Percentiles rank a stretch among this genome's conserved stretches.
Evolutionary conservation across 257 asterid species (phyloP).

Genomic region (Solanum peruvianum): DNA sequence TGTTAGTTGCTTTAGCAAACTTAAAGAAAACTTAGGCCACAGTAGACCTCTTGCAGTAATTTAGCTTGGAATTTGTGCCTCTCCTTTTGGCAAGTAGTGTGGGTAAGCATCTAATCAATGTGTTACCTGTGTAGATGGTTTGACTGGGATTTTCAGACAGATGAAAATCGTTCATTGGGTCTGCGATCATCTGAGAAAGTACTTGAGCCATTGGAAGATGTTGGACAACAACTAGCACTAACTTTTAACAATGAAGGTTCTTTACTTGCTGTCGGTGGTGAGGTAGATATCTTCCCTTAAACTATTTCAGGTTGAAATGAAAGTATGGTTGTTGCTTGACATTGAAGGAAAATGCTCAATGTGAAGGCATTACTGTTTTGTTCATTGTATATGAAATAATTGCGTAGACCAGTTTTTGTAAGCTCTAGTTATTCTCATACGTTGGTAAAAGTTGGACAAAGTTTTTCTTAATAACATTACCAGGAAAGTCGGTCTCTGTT

Average conservation of each 20-base stretch:
- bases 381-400: not conserved
- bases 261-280: conserved; percentile 86
- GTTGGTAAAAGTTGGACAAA: not conserved
- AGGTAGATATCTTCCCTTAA: conserved; percentile 44
- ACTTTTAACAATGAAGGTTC: conserved; percentile 63
- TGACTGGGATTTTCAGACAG: conserved; percentile 43
- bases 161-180: conserved; percentile 27
- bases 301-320: not conserved
- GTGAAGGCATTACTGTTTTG: not conserved
- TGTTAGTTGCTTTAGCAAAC: not conserved
- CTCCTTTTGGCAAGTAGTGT: not conserved
- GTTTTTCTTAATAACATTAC: not conserved
- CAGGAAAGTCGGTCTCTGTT: not conserved
- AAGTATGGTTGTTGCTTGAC: not conserved
- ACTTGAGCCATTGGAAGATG: conserved; percentile 58
- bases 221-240: conserved; percentile 81
- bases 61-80: not conserved
- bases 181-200: conserved; percentile 54
- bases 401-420: not conserved
- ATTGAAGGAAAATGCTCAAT: not conserved
- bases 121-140: conserved; percentile 44
- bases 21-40: not conserved
- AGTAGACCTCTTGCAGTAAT: not conserved
- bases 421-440: not conserved
- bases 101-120: not conserved